Evolutionary conservation across 352 stramenopile genomes (phyloP).

Genomic region (Phytopythium ostracodes): DNA sequence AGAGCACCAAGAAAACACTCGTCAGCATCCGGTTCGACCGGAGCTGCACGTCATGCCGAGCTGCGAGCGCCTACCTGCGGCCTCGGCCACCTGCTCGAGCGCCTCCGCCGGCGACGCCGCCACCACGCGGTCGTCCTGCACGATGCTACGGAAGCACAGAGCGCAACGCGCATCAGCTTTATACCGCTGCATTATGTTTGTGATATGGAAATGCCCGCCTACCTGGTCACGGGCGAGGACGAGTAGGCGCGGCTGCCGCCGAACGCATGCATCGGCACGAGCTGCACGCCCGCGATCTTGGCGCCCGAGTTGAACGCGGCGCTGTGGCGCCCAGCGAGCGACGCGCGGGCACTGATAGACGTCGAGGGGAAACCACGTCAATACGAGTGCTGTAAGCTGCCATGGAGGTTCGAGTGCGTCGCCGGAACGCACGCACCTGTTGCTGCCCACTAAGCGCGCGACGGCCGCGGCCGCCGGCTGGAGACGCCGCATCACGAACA

Average conservation of each 20-base stretch:
- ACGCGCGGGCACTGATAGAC: background rate
- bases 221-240: conserved; percentile 44
- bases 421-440: conserved; percentile 15
- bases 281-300: conserved; percentile 42
- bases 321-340: conserved; percentile 3
- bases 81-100: conserved; percentile 41
- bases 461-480: conserved; percentile 39
- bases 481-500: conserved; percentile 62
- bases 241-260: conserved; percentile 53
- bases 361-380: background rate
- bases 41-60: background rate
- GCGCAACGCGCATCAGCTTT: no score
- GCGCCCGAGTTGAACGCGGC: conserved; percentile 8
- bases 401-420: background rate
- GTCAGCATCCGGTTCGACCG: background rate
- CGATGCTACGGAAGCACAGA: conserved; percentile 21
- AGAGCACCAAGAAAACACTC: background rate
- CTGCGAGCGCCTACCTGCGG: conserved; percentile 12
- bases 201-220: no score
- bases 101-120: conserved; percentile 40
- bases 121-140: conserved; percentile 42
- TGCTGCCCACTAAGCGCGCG: conserved; percentile 17
- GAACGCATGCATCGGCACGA: conserved; percentile 39
- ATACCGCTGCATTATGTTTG: no score
- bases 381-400: no score